Evolutionary conservation across 768 basidiomycete species (phyloP).

Genomic region (Amanita muscaria): DNA sequence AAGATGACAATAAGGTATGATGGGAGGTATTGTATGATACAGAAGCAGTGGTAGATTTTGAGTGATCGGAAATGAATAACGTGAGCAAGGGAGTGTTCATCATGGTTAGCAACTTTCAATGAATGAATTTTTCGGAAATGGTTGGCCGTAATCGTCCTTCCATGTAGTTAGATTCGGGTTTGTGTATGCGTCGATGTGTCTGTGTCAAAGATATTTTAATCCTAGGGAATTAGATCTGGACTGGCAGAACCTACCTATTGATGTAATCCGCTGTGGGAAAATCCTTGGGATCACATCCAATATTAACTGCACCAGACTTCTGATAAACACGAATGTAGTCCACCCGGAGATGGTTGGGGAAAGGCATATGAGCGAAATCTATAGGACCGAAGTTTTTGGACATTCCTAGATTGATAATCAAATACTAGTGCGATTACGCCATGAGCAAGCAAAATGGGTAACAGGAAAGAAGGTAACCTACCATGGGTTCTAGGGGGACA

Average conservation of each 20-base stretch:
- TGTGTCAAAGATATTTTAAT: slow-evolving; percentile 6
- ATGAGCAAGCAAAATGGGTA: not conserved
- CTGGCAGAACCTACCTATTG: slow-evolving; percentile 29
- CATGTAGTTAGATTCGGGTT: slow-evolving; percentile 48
- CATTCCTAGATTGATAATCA: slow-evolving; percentile 76
- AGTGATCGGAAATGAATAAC: not conserved
- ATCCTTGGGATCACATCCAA: slow-evolving; percentile 57
- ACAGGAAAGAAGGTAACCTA: slow-evolving; percentile 16
- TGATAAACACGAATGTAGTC: slow-evolving; percentile 63
- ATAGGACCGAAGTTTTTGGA: slow-evolving; percentile 67
- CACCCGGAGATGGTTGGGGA: slow-evolving; percentile 42
- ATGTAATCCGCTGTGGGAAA: slow-evolving; percentile 66
- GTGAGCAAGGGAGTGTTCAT: not conserved
- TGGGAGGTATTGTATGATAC: slow-evolving; percentile 2
- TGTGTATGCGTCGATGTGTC: slow-evolving; percentile 56
- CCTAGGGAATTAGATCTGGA: not conserved
- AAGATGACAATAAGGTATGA: slow-evolving; percentile 4
- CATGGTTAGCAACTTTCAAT: slow-evolving; percentile 20
- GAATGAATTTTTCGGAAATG: slow-evolving; percentile 49
- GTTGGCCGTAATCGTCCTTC: slow-evolving; percentile 34
- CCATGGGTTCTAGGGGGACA: slow-evolving; percentile 78
- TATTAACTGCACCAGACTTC: slow-evolving; percentile 39
- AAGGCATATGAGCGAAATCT: slow-evolving; percentile 54
- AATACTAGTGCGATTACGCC: slow-evolving; percentile 45
- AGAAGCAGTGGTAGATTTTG: not conserved